Evolutionary conservation across 768 basidiomycete genomes (phyloP), one percentile per base, ranked within the genome.

Genomic region (Tulasnella sp.): DNA sequence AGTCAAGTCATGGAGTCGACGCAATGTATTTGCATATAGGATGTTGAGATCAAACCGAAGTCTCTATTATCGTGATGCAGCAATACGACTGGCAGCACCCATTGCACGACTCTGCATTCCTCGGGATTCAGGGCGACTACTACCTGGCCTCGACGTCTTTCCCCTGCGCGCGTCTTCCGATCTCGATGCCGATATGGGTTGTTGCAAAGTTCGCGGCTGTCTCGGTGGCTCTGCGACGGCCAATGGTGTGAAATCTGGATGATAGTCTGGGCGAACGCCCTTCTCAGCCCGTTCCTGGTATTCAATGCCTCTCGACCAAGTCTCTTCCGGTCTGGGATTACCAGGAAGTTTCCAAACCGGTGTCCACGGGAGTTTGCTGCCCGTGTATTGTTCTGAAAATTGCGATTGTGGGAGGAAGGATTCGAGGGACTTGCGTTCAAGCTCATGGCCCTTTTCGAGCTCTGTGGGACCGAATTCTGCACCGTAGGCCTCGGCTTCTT

Each of bases 401-500:
- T 41, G 55, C 1, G 30, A 34, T 11, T 26, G 43, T 3, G 44
- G 61, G 24, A 79, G 75, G 77, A 80, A 83, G 0, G 81, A 79
- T 47, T 79, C 77, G 51, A 91, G 72, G 11, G 75, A 75, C 61
- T 75, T 74, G 69, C 81, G 78, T 70, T 88, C 83, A 67, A 80
- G 79, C 63, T 75, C 71, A 70, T 84, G 83, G 7, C 77, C 74
- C 60, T 75, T 75, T 65, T 84, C 77, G 32, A 85, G 78, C 73
- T 83, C 82, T 15, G 79, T 79, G 10, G 75, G 75, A 2, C 70
- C 74, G 67, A 88, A 88, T 34, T 73, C 68, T 15, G 81, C 82
- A 42, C 93, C 93, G 67, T 86, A 78, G 7, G 80, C 71, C 65
- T 85, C 77, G 13, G 93, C 92, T 72, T 98, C 92, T 66, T 83